These are phyloP conservation scores for Eimeria falciformis DNA, from an alignment of 169 alveolate genomes.

Conservation along the genomic window DNA sequence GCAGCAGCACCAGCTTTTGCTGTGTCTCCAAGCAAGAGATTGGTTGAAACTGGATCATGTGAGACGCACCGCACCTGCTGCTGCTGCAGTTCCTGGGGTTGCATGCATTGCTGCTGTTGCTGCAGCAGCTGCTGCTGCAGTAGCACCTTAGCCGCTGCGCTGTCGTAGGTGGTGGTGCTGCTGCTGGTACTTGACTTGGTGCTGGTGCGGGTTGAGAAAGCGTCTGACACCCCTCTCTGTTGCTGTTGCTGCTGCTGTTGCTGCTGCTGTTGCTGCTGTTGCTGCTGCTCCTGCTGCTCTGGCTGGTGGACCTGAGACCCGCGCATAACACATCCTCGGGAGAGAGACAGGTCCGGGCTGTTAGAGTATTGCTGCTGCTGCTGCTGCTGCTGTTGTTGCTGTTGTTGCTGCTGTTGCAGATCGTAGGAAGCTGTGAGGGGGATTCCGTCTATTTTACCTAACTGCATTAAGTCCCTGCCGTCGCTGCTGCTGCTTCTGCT, in stretches of 20 bases:
- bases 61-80: background rate
- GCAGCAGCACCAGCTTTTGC: constrained; percentile 4
- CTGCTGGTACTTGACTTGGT: constrained; percentile 41
- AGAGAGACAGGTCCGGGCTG: background rate
- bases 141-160: background rate
- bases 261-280: background rate
- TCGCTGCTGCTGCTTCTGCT: constrained; percentile 23
- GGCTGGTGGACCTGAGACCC: constrained; percentile 19
- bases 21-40: background rate
- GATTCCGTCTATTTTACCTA: background rate
- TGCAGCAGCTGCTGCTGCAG: constrained; percentile 34
- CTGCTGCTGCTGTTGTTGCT: constrained; percentile 27
- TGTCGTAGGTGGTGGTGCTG: constrained; percentile 7
- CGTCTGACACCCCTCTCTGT: background rate
- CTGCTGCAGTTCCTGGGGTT: constrained; percentile 16
- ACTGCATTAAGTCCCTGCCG: background rate
- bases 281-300: background rate
- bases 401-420: background rate
- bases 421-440: background rate
- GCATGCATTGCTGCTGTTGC: too few relatives aligned
- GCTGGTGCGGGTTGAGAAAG: constrained; percentile 41
- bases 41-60: background rate
- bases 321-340: background rate
- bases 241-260: constrained; percentile 5
- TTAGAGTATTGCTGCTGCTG: constrained; percentile 9